These are phyloP conservation scores for Nyctanthes arbortristis DNA, from an alignment of 257 asterid genomes.

Conservation along the genomic window DNA sequence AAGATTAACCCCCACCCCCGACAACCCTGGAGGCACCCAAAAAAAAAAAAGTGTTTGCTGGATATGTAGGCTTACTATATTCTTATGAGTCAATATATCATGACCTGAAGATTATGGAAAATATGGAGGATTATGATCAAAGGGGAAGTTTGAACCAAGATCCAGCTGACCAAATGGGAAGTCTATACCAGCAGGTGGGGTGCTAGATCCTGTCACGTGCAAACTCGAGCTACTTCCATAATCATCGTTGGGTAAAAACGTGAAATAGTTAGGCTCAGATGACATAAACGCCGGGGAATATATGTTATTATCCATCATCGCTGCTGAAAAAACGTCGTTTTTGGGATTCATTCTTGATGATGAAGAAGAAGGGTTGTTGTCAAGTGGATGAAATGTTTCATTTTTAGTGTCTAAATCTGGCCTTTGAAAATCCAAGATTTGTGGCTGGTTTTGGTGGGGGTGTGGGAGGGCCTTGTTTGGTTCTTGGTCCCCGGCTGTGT, in stretches of 20 bases:
- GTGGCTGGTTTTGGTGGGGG: conserved; percentile 18
- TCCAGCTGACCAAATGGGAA: conserved; percentile 34
- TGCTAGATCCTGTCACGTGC: conserved; percentile 18
- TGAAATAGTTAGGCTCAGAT: conserved; percentile 16
- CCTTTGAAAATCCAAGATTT: conserved; percentile 27
- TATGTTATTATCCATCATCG: conserved; percentile 2
- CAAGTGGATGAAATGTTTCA: conserved; percentile 21
- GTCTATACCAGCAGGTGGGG: conserved; percentile 28
- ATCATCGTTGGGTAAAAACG: conserved; percentile 15
- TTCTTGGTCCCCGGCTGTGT: no score
- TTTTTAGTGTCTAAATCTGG: conserved; percentile 25
- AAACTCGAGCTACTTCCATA: conserved; percentile 19
- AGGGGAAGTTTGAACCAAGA: conserved; percentile 37
- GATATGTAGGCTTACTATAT: no score
- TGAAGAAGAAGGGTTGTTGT: conserved; percentile 7
- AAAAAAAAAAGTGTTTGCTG: no score
- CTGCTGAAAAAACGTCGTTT: conserved; percentile 17
- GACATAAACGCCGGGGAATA: conserved; percentile 14
- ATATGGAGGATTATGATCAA: conserved; percentile 29
- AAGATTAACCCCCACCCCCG: no score
- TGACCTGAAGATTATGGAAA: conserved; percentile 20
- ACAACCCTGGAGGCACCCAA: no score
- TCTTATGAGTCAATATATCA: no score
- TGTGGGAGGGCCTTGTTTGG: conserved; percentile 14
- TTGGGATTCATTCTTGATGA: conserved; percentile 18